Evolutionary conservation across 2,329 filamentous ascomycete species (phyloP), one percentile per base, ranked within the genome.

Genomic region (Neonectria ditissima): DNA sequence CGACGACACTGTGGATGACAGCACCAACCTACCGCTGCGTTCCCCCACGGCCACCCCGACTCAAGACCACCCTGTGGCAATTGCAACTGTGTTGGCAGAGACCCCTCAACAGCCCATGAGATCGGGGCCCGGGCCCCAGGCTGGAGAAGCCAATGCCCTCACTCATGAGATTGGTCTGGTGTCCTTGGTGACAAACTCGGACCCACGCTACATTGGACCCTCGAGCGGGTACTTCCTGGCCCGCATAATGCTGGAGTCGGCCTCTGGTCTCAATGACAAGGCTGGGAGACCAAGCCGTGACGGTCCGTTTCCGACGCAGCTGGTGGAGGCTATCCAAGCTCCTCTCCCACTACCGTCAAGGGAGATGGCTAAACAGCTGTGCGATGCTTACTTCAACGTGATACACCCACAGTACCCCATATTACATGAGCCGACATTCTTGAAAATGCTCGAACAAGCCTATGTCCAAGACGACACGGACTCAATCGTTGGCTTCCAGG

Each of bases 181-280:
- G 0, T 85, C 84, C 0, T 74, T 87, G 1, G 82, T 81, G 2
- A 78, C 78, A 4, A 82, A 80, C 24, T 77, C 79, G 45, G 83
- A 84, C 20, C 81, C 81, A 3, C 78, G 82, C 60, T 87, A 87
- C 51, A 83, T 87, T 14, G 85, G 85, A 0, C 85, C 85, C 2
- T 87, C 85, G 0, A 87, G 84, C 39, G 85, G 85, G 1, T 85
- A 84, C 59, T 85, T 85, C 44, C 78, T 87, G 13, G 83, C 84
- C 2, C 81, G 82, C 1, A 75, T 85, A 3, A 79, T 86, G 67
- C 77, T 86, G 13, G 76, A 79, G 22, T 79, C 76, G 8, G 73
- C 77, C 6, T 74, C 77, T 57, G 75, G 65, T 11, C 65, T 65
- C 54, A 75, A 67, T 18, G 66, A 67, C 1, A 58, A 53, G 1